Evolutionary conservation across 2,329 filamentous ascomycete species (phyloP).

Genomic region (Fusarium nisikadoi): DNA sequence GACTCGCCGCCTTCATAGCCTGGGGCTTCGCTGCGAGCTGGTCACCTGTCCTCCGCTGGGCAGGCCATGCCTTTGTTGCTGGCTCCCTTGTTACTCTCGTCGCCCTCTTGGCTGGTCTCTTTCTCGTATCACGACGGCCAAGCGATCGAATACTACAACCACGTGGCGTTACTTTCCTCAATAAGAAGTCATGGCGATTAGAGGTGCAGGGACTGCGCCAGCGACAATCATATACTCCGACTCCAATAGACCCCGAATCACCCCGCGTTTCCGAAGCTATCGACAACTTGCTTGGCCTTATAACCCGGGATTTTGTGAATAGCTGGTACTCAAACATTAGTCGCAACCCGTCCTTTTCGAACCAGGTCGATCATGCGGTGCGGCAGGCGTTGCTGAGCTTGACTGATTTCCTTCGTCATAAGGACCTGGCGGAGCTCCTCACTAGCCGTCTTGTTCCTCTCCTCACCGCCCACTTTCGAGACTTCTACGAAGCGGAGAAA

Average conservation of each 20-base stretch:
- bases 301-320: constrained; percentile 84
- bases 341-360: constrained; percentile 79
- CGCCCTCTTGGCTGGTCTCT: constrained; percentile 66
- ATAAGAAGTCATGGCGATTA: constrained; percentile 71
- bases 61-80: constrained; percentile 82
- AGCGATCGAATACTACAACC: constrained; percentile 54
- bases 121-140: constrained; percentile 63
- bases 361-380: constrained; percentile 86
- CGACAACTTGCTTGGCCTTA: constrained; percentile 79
- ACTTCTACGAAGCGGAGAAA: constrained; percentile 91
- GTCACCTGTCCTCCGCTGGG: constrained; percentile 84
- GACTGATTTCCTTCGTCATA: constrained; percentile 74
- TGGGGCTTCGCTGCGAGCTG: constrained; percentile 89
- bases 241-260: constrained; percentile 79
- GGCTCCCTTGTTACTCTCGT: constrained; percentile 70
- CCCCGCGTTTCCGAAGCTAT: constrained; percentile 82
- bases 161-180: constrained; percentile 68
- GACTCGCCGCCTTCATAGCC: constrained; percentile 78
- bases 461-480: constrained; percentile 85
- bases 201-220: constrained; percentile 75
- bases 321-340: constrained; percentile 93
- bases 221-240: constrained; percentile 73
- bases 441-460: constrained; percentile 88
- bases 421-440: constrained; percentile 86
- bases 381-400: constrained; percentile 77